A percentile compares a stretch with the other conserved stretches of the same genome.
phyloP scores from a whole-genome alignment of 495 filamentous ascomycete genomes.

The Coniosporium apollinis region DNA sequence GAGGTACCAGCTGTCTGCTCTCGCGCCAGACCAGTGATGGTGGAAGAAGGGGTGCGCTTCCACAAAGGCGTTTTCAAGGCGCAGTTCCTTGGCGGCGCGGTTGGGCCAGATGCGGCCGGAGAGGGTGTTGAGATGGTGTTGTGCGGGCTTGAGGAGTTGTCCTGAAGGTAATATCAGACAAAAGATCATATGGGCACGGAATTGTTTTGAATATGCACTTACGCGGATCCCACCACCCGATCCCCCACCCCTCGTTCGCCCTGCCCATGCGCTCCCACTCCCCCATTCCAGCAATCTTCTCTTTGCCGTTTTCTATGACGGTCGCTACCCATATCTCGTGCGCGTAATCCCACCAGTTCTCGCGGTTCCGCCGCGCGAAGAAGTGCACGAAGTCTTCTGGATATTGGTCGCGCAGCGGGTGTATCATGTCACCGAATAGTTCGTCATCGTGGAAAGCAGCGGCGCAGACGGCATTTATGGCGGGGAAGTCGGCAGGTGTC shows the following conservation, averaged over 20 bases:
- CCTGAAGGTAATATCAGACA: neutral
- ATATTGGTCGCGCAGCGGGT: slow-evolving; percentile 8
- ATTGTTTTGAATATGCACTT: neutral
- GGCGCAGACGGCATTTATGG: neutral
- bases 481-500: too few relatives aligned
- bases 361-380: slow-evolving; percentile 5
- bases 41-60: neutral
- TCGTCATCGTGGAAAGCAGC: slow-evolving; percentile 9
- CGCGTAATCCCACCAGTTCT: slow-evolving; percentile 3
- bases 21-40: slow-evolving; percentile 2
- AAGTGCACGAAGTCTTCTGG: slow-evolving; percentile 9
- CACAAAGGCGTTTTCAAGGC: neutral
- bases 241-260: neutral
- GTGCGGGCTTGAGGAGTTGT: neutral
- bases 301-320: neutral
- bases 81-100: slow-evolving; percentile 1
- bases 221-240: slow-evolving; percentile 2
- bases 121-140: neutral
- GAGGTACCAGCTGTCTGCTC: slow-evolving; percentile 2
- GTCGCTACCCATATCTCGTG: slow-evolving; percentile 2
- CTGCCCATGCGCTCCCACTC: slow-evolving; percentile 3
- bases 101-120: slow-evolving; percentile 1
- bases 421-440: slow-evolving; percentile 13
- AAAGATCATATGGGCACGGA: neutral
- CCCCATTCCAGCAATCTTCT: slow-evolving; percentile 4